Base-by-base conservation (phyloP, 768 basidiomycete genomes). In the Mrakia frigida region DNA sequence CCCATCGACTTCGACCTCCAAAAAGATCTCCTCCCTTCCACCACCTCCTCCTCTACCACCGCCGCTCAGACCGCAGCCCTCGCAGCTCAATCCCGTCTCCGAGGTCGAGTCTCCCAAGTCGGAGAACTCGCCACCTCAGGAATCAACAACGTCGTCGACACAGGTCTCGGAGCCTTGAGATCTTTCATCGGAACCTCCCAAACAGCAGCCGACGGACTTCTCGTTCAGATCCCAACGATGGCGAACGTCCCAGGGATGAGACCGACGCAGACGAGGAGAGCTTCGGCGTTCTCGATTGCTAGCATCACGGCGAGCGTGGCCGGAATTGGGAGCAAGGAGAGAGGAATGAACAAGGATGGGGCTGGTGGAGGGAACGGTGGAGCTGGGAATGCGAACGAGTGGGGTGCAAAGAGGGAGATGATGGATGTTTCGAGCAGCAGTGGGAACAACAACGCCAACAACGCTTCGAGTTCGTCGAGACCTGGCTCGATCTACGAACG, bases 91-190 rank as follows among this genome's bases (percentile, higher is more conserved):
- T 68, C 0, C 81, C 83, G n/a, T 81, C 80, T 87, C 1, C 86
- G 88, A 69, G 83, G 95, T n/a, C 87, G 92, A 0, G 91, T 94
- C 14, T 91, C 88, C 79, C 92, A 93, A 81, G 88, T 94, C 53
- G 88, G 91, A 0, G 84, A 84, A 60, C 76, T 86, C 37, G 86
- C 85, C 33, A 92, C 89, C n/a, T 90, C 91, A 0, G 94, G 94
- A 25, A 78, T 85, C 56, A 89, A 87, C 7, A 94, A 92, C 33
- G 93, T 97, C 72, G 91, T 96, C 68, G 94, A 96, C 81, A 89
- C 92, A 0, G 92, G 92, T 3, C 94, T 95, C 83, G 91, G 92
- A 25, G 91, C 94, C 78, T 85, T 97, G 23, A 88, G 92, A 25
- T 90, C 92, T 6, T 85, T 94, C 60, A 86, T 95, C 52, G 74